Conservation (phyloP, 495 filamentous ascomycete species). For the Xylaria venustula region DNA sequence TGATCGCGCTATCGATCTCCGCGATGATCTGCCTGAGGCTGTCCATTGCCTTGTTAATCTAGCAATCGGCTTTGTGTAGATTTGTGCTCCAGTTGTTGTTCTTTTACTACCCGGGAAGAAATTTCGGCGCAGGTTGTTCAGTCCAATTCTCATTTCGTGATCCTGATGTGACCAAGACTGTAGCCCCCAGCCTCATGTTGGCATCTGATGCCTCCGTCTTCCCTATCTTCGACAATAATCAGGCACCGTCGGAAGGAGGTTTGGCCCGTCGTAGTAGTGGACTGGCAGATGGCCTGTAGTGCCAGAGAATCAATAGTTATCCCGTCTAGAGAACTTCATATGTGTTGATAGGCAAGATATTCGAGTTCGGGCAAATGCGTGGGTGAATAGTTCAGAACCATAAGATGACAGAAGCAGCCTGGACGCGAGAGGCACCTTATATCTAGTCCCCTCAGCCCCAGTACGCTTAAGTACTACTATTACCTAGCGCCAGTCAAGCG, state of each 20-base stretch:
- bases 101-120: neutral
- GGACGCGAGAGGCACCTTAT: slow-evolving; percentile 5
- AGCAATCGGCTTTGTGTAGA: neutral
- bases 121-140: neutral
- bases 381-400: neutral
- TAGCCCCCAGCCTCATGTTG: slow-evolving; percentile 10
- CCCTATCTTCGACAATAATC: neutral
- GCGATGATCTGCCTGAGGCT: slow-evolving; percentile 13
- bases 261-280: neutral
- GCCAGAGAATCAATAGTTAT: neutral
- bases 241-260: neutral
- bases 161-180: slow-evolving; percentile 3
- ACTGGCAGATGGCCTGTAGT: neutral
- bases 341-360: neutral
- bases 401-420: neutral
- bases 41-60: neutral
- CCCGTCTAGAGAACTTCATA: neutral
- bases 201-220: neutral
- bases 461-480: neutral
- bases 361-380: neutral
- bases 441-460: neutral
- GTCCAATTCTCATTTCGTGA: neutral
- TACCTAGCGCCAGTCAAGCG: slow-evolving; percentile 1
- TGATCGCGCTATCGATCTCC: slow-evolving; percentile 10
- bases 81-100: neutral